phyloP scores from a whole-genome alignment of 2,329 filamentous ascomycete species.

The Exophiala oligosperma region DNA sequence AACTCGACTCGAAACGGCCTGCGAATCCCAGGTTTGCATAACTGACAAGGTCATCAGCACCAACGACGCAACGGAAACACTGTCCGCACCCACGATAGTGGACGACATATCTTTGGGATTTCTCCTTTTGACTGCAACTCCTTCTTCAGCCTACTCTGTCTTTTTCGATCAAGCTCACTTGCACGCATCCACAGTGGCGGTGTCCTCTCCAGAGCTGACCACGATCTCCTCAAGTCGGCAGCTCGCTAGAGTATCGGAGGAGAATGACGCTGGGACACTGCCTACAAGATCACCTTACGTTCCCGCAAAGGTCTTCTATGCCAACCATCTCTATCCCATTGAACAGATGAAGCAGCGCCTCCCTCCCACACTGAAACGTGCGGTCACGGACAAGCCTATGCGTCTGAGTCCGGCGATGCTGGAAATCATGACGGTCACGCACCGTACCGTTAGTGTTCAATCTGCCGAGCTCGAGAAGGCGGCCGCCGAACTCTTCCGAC shows the following conservation, averaged over 20 bases:
- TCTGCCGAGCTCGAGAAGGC: constrained; percentile 48
- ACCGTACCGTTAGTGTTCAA: constrained; percentile 47
- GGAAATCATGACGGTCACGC: constrained; percentile 48
- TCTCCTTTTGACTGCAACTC: constrained; percentile 53
- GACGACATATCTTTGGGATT: constrained; percentile 60
- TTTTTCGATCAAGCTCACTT: constrained; percentile 51
- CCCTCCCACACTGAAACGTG: constrained; percentile 43
- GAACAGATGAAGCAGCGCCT: constrained; percentile 30
- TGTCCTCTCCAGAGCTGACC: constrained; percentile 16
- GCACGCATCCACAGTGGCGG: constrained; percentile 6
- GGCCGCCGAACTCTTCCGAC: constrained; percentile 53
- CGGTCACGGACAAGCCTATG: constrained; percentile 46
- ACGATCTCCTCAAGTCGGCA: constrained; percentile 14
- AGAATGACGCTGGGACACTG: constrained; percentile 28
- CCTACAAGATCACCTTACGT: constrained; percentile 43
- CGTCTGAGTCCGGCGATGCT: constrained; percentile 50
- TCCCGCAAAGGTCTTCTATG: constrained; percentile 25
- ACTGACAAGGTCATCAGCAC: constrained; percentile 49
- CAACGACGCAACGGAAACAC: constrained; percentile 35
- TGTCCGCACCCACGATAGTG: constrained; percentile 53
- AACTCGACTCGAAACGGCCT: constrained; percentile 58
- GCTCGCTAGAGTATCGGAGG: constrained; percentile 16
- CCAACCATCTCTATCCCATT: constrained; percentile 20
- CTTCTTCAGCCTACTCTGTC: constrained; percentile 51
- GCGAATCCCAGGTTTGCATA: constrained; percentile 51